A percentile compares a stretch with the other conserved stretches of the same genome.
phyloP scores from a whole-genome alignment of 2,329 filamentous ascomycete species.

The Paraconiothyrium brasiliense region DNA sequence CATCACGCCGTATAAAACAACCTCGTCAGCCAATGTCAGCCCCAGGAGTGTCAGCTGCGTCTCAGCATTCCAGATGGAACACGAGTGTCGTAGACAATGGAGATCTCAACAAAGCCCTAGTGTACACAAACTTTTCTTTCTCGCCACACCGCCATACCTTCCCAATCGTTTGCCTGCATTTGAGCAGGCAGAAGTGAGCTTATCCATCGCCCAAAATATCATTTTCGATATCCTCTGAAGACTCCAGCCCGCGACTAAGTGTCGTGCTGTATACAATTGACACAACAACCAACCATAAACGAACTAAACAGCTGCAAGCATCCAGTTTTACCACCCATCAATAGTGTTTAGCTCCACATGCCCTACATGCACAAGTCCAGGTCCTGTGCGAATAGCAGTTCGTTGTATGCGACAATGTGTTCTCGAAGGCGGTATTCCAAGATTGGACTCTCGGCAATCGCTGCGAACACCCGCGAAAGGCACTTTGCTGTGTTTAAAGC shows the following conservation, averaged over 20 bases:
- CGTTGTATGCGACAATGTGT: conserved; percentile 3
- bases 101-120: not conserved
- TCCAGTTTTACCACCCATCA: not conserved
- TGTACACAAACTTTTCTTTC: not conserved
- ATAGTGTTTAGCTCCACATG: not conserved
- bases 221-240: not conserved
- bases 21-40: not conserved
- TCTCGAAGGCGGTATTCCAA: not conserved
- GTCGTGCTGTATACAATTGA: not conserved
- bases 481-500: not conserved
- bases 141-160: conserved; percentile 1
- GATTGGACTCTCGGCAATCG: not conserved
- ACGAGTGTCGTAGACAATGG: not conserved
- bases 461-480: conserved; percentile 1
- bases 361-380: not conserved
- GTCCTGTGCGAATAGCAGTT: conserved; percentile 8
- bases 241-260: not conserved
- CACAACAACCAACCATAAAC: not conserved
- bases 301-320: not conserved
- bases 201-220: not conserved
- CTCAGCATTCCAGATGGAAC: not conserved
- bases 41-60: not conserved
- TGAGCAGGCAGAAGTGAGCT: not conserved
- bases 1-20: not conserved
- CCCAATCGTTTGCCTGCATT: not conserved